Evolutionary conservation across 2,329 filamentous ascomycete genomes (phyloP).

Genomic region (Exophiala oligosperma): DNA sequence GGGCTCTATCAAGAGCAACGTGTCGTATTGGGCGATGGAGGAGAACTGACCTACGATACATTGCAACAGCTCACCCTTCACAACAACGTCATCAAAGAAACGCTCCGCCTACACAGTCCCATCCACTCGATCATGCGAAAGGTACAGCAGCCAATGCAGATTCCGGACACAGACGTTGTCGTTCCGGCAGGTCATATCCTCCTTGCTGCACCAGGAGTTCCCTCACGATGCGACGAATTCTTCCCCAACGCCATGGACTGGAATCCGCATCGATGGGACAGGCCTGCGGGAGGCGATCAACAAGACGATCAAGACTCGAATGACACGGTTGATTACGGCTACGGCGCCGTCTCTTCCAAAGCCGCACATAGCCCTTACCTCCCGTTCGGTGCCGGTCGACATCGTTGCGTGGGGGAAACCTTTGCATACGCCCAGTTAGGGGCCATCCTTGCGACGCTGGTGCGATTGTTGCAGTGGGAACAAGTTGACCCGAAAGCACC

Average conservation of each 20-base stretch:
- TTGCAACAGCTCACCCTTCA: constrained; percentile 78
- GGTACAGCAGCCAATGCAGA: constrained; percentile 82
- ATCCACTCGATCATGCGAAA: constrained; percentile 95
- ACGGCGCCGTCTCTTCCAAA: constrained; percentile 80
- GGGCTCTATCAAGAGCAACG: constrained; percentile 83
- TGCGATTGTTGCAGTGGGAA: constrained; percentile 61
- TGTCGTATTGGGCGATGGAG: constrained; percentile 68
- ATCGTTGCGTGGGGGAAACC: constrained; percentile 74
- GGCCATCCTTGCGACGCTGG: constrained; percentile 63
- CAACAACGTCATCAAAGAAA: constrained; percentile 85
- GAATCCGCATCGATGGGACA: constrained; percentile 65
- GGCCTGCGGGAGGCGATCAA: constrained; percentile 61
- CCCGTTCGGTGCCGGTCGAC: constrained; percentile 71
- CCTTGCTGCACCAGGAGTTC: constrained; percentile 80
- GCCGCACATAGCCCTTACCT: constrained; percentile 75
- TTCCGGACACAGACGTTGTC: constrained; percentile 64
- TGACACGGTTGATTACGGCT: constrained; percentile 83
- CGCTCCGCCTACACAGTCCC: constrained; percentile 83
- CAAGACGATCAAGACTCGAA: constrained; percentile 44
- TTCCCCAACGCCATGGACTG: constrained; percentile 61
- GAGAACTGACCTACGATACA: constrained; percentile 76
- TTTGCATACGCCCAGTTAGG: constrained; percentile 71
- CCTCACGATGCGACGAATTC: constrained; percentile 57
- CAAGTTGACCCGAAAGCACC: constrained; percentile 57
- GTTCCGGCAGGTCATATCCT: constrained; percentile 79